Conservation (phyloP, 176 grass and related monocot species). For the Bothriochloa decipiens region DNA sequence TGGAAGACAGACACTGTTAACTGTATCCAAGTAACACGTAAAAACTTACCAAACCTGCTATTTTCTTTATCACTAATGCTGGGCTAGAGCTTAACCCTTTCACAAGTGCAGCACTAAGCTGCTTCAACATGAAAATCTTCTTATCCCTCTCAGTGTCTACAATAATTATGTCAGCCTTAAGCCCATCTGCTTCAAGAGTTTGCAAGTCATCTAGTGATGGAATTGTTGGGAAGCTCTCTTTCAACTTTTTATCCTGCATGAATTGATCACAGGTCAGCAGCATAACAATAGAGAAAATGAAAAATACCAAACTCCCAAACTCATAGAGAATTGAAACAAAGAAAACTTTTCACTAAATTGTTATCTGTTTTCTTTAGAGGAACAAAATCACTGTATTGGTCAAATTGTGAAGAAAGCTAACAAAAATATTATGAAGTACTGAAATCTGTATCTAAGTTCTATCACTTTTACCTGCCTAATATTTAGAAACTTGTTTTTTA, state of each 20-base stretch:
- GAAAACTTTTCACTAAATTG: background rate
- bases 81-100: constrained; percentile 88
- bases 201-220: constrained; percentile 80
- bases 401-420: constrained; percentile 24
- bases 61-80: constrained; percentile 95
- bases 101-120: constrained; percentile 81
- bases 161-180: constrained; percentile 90
- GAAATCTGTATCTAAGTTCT: constrained; percentile 15
- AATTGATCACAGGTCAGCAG: constrained; percentile 36
- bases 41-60: constrained; percentile 93
- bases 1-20: constrained; percentile 28
- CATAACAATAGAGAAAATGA: constrained; percentile 24
- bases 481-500: constrained; percentile 36
- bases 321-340: constrained; percentile 32
- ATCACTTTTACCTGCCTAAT: constrained; percentile 6
- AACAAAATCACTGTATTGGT: constrained; percentile 23
- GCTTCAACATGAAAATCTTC: constrained; percentile 95
- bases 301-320: constrained; percentile 14
- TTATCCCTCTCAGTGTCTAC: constrained; percentile 93
- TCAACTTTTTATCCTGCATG: constrained; percentile 95
- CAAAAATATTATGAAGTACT: constrained; percentile 1
- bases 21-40: background rate
- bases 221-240: constrained; percentile 74
- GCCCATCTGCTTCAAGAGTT: constrained; percentile 70
- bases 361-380: background rate